Percentiles rank a stretch among this genome's conserved stretches.
These are phyloP conservation scores for Rhodotorula babjevae DNA, from an alignment of 768 basidiomycete genomes.

Conservation along the genomic window DNA sequence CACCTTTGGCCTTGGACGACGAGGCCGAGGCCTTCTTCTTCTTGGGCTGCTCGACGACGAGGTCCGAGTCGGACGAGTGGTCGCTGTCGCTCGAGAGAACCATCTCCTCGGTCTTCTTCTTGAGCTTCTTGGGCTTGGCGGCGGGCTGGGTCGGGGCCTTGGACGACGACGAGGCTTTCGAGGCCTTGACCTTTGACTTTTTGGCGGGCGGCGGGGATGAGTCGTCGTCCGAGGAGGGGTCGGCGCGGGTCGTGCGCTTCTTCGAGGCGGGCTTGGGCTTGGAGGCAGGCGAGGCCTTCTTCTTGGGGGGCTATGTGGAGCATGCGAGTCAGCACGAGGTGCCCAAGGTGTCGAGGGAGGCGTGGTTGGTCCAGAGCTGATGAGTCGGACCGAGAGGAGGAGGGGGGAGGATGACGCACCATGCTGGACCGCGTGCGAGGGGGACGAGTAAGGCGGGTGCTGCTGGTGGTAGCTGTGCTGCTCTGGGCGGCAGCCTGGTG, in stretches of 20 bases:
- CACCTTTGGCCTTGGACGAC: not conserved
- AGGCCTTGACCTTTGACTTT: not conserved
- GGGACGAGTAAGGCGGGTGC: too few relatives aligned
- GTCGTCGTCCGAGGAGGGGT: not conserved
- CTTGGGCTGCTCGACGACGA: not conserved
- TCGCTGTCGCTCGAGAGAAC: not conserved
- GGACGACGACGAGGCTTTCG: too few relatives aligned
- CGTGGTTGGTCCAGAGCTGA: not conserved
- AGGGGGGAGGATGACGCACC: not conserved
- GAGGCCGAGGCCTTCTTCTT: not conserved
- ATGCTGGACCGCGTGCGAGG: not conserved
- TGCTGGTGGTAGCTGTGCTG: too few relatives aligned
- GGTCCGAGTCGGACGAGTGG: not conserved
- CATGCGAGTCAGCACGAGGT: not conserved
- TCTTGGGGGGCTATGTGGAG: constrained; percentile 15
- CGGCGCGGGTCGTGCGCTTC: constrained; percentile 14
- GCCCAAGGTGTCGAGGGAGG: too few relatives aligned
- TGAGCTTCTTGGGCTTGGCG: constrained; percentile 9
- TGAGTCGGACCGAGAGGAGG: not conserved
- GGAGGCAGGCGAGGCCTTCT: not conserved
- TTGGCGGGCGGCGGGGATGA: not conserved
- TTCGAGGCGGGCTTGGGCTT: constrained; percentile 1
- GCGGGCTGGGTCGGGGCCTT: too few relatives aligned
- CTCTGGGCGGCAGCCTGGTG: too few relatives aligned
- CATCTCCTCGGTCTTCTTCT: constrained; percentile 1